Percentiles rank a stretch among this genome's conserved stretches.
phyloP scores from a whole-genome alignment of 148 eudicot species.

The Silene uniflora region DNA sequence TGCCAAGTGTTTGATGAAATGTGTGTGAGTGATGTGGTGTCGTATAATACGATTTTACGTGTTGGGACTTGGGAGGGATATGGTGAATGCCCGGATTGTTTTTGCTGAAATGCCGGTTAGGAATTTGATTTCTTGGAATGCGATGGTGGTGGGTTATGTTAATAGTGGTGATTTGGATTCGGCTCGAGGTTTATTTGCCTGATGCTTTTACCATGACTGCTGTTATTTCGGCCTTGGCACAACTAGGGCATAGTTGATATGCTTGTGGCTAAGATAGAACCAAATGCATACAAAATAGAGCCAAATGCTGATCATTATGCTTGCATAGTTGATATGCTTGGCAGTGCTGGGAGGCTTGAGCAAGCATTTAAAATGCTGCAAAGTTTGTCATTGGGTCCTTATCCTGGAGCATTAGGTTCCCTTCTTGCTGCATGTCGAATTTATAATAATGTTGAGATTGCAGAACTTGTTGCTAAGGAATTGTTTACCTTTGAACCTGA shows the following conservation, averaged over 20 bases:
- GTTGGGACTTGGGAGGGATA: slow-evolving; percentile 24
- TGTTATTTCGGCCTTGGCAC: slow-evolving; percentile 36
- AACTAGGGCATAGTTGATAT: slow-evolving; percentile 40
- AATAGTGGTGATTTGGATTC: slow-evolving; percentile 33
- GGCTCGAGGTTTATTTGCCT: slow-evolving; percentile 31
- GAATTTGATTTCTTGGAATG: slow-evolving; percentile 45
- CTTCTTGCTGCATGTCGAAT: no score
- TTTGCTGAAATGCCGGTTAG: slow-evolving; percentile 36
- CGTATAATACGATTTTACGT: slow-evolving; percentile 41
- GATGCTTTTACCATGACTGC: slow-evolving; percentile 40
- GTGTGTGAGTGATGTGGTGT: slow-evolving; percentile 37
- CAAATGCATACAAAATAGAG: no score
- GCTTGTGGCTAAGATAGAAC: slow-evolving; percentile 11
- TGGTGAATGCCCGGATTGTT: slow-evolving; percentile 29
- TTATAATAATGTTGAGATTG: no score
- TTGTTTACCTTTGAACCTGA: no score
- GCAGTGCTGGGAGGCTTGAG: no score
- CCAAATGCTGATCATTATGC: no score
- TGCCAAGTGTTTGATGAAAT: slow-evolving; percentile 39
- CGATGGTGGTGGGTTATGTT: slow-evolving; percentile 42
- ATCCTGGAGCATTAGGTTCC: no score
- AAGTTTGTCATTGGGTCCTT: no score
- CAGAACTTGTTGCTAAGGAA: no score
- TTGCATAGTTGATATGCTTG: no score
- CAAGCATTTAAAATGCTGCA: no score